phyloP scores from a whole-genome alignment of 169 alveolate genomes.

The Cryptosporidium meleagridis region DNA sequence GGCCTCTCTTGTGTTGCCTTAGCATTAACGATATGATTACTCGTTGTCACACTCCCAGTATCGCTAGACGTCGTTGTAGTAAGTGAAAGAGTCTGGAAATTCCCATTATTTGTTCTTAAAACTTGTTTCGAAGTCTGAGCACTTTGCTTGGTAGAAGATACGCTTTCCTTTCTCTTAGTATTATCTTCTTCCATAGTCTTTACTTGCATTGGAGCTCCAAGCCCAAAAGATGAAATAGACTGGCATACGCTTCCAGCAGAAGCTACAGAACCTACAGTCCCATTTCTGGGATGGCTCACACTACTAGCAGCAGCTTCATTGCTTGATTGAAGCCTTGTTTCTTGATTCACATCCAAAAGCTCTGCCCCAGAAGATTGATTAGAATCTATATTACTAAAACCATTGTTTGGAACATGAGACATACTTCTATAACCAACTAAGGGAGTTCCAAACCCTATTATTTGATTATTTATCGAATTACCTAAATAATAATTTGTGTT shows the following conservation, averaged over 20 bases:
- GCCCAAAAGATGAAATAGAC: background rate
- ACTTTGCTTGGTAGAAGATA: background rate
- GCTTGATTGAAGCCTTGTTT: conserved; percentile 55
- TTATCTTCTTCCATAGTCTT: background rate
- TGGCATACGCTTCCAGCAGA: background rate
- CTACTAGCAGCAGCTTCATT: background rate
- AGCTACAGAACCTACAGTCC: conserved; percentile 1
- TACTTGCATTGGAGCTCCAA: background rate
- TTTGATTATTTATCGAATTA: background rate
- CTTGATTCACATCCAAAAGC: conserved; percentile 7
- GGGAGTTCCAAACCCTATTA: conserved; percentile 53
- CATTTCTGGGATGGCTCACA: background rate
- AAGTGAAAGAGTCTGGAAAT: conserved; percentile 20
- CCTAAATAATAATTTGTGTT: background rate
- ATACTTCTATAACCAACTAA: conserved; percentile 35
- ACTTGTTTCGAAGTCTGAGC: background rate
- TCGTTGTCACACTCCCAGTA: conserved; percentile 17
- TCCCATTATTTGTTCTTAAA: conserved; percentile 4
- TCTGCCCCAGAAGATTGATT: conserved; percentile 3
- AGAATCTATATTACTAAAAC: background rate
- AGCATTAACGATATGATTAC: background rate
- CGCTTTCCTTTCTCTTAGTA: background rate
- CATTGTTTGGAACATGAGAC: conserved; percentile 62
- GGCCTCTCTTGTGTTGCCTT: background rate
- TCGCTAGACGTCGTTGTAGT: conserved; percentile 57